Base-by-base conservation (phyloP, 768 basidiomycete species). In the Mycena rebaudengoi region DNA sequence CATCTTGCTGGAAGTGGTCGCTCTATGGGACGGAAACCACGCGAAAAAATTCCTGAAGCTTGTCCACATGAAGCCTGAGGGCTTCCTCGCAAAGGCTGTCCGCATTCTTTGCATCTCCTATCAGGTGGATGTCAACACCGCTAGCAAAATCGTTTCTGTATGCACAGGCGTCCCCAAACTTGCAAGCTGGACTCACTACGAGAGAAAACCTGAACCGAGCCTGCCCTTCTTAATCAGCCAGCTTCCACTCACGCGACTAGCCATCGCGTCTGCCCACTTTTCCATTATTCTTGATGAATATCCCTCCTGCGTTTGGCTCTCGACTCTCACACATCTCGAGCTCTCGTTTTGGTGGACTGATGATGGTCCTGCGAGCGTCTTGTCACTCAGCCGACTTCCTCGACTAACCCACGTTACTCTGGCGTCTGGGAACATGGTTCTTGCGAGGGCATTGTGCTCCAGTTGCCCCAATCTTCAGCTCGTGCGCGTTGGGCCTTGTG, bases 361-460 rank as follows among this genome's bases (percentile, higher is more conserved):
- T 4, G 16, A 25, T 5, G 8, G 10, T 23, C 23, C 39, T 10
- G 23, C 32, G 11, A 25, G 49, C 20, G 7, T 40, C 13, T 23
- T 39, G 37, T 5, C 6, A 12, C 46, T 63, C n/a, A 10, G 20
- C 12, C 46, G n/a, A 23, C 41, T 63, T 23, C 62, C 62, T 6
- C 35, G n/a, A 7, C 28, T 63, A 25, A 63, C 54, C 7, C 62
- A 63, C 29, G 8, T 57, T 30, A 40, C 55, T 23, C 7, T 56
- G 21, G 11, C 35, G 29, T 26, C 18, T n/a, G 23, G 20, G 4
- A n/a, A 7, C 23, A 12, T 30, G 3, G n/a, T 20, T 2, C 30
- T 7, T 35, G 45, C 32, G 13, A 20, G 35, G 12, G 10, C 20
- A 11, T 29, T 56, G 30, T 44, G 37, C 26, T 13, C 46, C 11